Conservation (phyloP, 108 stramenopile genomes). For the Nannochloropsis granulata region DNA sequence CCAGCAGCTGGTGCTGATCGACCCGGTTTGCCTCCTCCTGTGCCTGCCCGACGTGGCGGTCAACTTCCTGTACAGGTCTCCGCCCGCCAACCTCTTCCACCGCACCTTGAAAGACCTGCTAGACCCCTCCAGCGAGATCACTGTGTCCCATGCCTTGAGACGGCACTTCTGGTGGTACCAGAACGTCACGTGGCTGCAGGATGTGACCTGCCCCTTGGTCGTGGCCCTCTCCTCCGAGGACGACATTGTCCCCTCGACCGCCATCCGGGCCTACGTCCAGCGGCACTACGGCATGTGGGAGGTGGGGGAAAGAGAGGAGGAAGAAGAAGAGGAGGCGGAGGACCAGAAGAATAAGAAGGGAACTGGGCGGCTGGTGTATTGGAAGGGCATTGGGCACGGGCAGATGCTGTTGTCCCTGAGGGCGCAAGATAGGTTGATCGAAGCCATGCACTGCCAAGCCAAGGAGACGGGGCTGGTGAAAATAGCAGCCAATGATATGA, state of each 20-base stretch:
- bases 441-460: not conserved
- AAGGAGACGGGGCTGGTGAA: not conserved
- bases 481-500: not conserved
- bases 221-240: conserved; percentile 15
- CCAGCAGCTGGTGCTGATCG: conserved; percentile 16
- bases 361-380: conserved; percentile 1
- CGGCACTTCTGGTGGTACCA: conserved; percentile 27
- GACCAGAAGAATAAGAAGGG: not conserved
- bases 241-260: conserved; percentile 4
- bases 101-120: not conserved
- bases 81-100: not conserved
- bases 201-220: conserved; percentile 12
- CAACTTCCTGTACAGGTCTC: conserved; percentile 9
- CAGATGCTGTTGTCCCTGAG: not conserved
- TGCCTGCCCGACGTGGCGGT: conserved; percentile 19
- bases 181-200: conserved; percentile 16
- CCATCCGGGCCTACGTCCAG: conserved; percentile 6
- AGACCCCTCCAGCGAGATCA: conserved; percentile 3
- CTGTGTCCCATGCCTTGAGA: conserved; percentile 16
- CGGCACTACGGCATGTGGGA: not conserved
- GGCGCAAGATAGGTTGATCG: not conserved
- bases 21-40: conserved; percentile 24
- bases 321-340: not conserved
- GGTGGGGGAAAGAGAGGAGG: not conserved
- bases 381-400: conserved; percentile 8